Conservation (phyloP, 495 filamentous ascomycete genomes). For the Pseudotulostoma volvatum region DNA sequence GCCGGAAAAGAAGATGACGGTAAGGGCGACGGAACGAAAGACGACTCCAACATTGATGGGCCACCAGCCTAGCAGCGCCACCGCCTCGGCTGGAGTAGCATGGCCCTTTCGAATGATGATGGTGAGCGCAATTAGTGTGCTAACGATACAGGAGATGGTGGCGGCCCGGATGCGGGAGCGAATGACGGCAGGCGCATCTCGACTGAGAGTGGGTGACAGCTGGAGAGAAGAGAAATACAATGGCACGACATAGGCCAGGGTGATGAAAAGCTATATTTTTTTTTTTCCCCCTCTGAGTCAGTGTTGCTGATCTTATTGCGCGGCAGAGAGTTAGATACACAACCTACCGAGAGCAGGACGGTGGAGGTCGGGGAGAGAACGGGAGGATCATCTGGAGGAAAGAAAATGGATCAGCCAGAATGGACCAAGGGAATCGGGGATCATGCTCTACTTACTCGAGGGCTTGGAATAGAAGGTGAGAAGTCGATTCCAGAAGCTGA, state of each 20-base stretch:
- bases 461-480: constrained; percentile 23
- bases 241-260: constrained; percentile 72
- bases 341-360: too few species aligned
- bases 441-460: constrained; percentile 21
- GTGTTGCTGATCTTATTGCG: not conserved
- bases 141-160: constrained; percentile 46
- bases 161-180: constrained; percentile 70
- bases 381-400: too few species aligned
- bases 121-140: constrained; percentile 42
- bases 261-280: constrained; percentile 51
- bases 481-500: constrained; percentile 20
- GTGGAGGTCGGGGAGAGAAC: too few species aligned
- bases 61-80: constrained; percentile 60
- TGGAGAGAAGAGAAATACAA: constrained; percentile 80
- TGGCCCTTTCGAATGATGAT: constrained; percentile 35
- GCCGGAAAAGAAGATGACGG: constrained; percentile 64
- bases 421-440: too few species aligned
- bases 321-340: not conserved
- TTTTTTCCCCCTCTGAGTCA: too few species aligned
- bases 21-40: constrained; percentile 41
- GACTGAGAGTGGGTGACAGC: constrained; percentile 62
- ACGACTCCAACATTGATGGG: constrained; percentile 49
- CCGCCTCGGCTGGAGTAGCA: constrained; percentile 29
- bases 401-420: not conserved
- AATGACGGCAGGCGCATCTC: constrained; percentile 83